A percentile compares a stretch with the other conserved stretches of the same genome.
phyloP scores from a whole-genome alignment of 2,329 filamentous ascomycete species.

The Eutypa lata region DNA sequence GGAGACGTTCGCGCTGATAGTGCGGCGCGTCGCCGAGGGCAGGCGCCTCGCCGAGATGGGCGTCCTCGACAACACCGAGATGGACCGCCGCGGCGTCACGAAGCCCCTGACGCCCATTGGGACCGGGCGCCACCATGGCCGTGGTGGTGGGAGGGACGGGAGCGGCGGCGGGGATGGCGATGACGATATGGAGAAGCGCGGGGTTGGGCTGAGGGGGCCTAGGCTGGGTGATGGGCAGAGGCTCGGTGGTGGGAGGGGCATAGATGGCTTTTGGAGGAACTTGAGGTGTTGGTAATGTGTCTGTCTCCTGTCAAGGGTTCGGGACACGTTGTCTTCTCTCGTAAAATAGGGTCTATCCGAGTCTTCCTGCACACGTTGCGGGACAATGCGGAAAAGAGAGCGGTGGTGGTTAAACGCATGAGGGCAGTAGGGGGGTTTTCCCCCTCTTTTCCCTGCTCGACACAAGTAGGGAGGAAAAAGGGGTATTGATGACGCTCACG shows the following conservation, averaged over 20 bases:
- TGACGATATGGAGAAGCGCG: conserved; percentile 38
- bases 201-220: conserved; percentile 31
- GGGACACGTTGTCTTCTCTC: too few relatives aligned
- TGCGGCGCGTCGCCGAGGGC: conserved; percentile 60
- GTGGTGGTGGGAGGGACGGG: conserved; percentile 15
- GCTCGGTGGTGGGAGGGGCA: conserved; percentile 38
- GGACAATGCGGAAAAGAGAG: too few relatives aligned
- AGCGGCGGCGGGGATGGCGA: conserved; percentile 13
- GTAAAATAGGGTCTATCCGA: too few relatives aligned
- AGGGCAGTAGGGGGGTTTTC: too few relatives aligned
- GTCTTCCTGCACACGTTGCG: too few relatives aligned
- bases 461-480: too few relatives aligned
- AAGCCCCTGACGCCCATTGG: conserved; percentile 56
- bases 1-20: conserved; percentile 76
- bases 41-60: conserved; percentile 48
- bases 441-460: too few relatives aligned
- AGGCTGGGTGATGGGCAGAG: conserved; percentile 43
- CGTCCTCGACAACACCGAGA: conserved; percentile 37
- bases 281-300: conserved; percentile 51
- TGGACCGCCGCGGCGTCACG: conserved; percentile 53
- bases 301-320: too few relatives aligned
- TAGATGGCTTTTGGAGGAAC: conserved; percentile 55
- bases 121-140: conserved; percentile 16
- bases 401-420: too few relatives aligned
- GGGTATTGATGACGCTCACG: too few relatives aligned